Base-by-base conservation (phyloP, 2,329 filamentous ascomycete species). In the Madurella mycetomatis region DNA sequence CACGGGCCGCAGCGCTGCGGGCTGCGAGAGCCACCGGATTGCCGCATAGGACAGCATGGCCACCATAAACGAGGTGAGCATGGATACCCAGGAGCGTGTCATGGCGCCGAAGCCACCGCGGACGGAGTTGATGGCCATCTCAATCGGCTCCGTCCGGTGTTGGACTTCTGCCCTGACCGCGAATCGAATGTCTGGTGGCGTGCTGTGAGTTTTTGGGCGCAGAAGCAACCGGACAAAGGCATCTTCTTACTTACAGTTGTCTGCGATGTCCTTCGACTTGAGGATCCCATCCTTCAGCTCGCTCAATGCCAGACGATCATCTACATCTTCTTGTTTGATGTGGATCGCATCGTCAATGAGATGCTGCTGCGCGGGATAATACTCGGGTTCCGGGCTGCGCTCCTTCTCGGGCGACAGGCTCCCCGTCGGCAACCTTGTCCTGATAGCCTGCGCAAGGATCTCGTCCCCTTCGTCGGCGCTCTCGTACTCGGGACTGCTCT, bases 141-240 rank as follows among this genome's bases (percentile, higher is more conserved):
- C 89, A 62, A 96, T 87, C 13, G 89, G 90, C 66, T 92, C 90
- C 45, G 86, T 89, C 53, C 88, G 84, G 66, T 96, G 91, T 66
- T 92, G 88, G 31, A 95, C 88, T 74, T 96, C 91, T 57, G 91
- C 88, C 64, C 88, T 85, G 58, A 95, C 80, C 49, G 89, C 88
- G 71, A 96, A 92, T 60, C 91, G 88, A 65, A 96, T 89, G 72
- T 92, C 90, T 94, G 69, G 32, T 3, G 42, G 4, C n/a, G 37
- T 25, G 25, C 8, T 42, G 46, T 44, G 48, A 50, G 53, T 15
- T 5, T 19, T 15, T 34, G 32, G 17, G 48, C 31, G 50, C 18
- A 66, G 62, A 42, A 37, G 44, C 31, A 44, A 16, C 45, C 39
- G 17, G 37, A 47, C 18, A 25, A 47, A 53, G 15, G 42, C n/a